Base-by-base conservation (phyloP, 441 rosid species). In the Macaranga tanarius region DNA sequence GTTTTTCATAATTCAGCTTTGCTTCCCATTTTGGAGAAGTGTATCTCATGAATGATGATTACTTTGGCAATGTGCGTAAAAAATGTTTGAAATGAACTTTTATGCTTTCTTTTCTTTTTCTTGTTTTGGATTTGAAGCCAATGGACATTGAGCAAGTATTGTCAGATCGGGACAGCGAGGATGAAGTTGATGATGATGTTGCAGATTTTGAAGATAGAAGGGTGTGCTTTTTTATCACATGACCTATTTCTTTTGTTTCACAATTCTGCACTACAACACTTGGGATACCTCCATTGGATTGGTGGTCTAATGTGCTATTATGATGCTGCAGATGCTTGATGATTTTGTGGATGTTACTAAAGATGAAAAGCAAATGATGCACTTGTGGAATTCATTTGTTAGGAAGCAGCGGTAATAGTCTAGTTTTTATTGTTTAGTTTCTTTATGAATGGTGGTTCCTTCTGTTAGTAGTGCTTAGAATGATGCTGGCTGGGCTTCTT, bases 281-380 rank as follows among this genome's bases (percentile, higher is more conserved):
- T 71, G 11, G 15, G 15, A 20, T 55, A 20, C 2, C 5, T 4
- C 28, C 69, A 45, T 34, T 69, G 19, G 45, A 38, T 67, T 77
- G 60, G 28, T 51, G 57, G 19, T 47, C 50, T 26, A 56, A 61
- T 55, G n/a, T 31, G 60, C 67, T 73, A 64, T 34, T 69, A 40
- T 58, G 48, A 45, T 75, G 70, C 78, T 84, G 84, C 87, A 96
- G 99, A 87, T 96, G 97, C 98, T 96, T 31, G 99, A 93, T 79
- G 98, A 96, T 85, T 93, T 96, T 68, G 98, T 92, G 57, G 99
- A 96, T 77, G 99, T 96, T 76, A 93, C 98, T 70, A 90, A 87
- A 79, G 95, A 93, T 77, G 98, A 96, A 87, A 96, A 90, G 82
- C 96, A 84, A 79, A 88, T 96, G 79, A 96, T 96, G 99, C 99